phyloP scores from a whole-genome alignment of 306 rosid species.

The Sesbania bispinosa region DNA sequence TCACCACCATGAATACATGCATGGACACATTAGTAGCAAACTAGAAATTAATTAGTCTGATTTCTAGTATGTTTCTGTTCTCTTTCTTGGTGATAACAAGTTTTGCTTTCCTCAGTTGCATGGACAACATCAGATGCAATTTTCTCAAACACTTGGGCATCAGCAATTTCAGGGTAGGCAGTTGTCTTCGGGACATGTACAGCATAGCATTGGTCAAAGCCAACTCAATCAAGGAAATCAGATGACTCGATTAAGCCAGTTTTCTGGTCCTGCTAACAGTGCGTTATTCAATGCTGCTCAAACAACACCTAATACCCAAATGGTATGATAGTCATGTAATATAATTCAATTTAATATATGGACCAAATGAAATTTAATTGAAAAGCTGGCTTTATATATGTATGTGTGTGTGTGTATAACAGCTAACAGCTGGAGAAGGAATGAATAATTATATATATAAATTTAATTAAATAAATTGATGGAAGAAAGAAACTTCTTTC shows the following conservation, averaged over 20 bases:
- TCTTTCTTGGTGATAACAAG: constrained; percentile 20
- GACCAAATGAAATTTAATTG: too few relatives aligned
- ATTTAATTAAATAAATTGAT: background rate
- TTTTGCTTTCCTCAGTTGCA: constrained; percentile 54
- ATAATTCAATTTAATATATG: constrained; percentile 2
- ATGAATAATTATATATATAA: too few relatives aligned
- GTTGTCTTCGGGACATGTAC: constrained; percentile 77
- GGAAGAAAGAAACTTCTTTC: background rate
- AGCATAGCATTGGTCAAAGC: constrained; percentile 82
- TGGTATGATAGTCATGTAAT: constrained; percentile 48
- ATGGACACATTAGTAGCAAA: background rate
- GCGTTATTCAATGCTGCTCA: constrained; percentile 89
- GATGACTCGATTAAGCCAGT: constrained; percentile 76
- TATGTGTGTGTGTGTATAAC: too few relatives aligned
- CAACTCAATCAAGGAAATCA: constrained; percentile 95
- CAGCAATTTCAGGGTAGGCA: constrained; percentile 95
- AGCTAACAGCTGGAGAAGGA: background rate
- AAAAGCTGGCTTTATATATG: too few relatives aligned
- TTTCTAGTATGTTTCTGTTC: constrained; percentile 5
- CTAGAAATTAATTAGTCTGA: constrained; percentile 11
- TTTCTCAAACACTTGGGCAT: constrained; percentile 77
- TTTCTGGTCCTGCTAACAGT: constrained; percentile 74
- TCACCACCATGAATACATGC: background rate
- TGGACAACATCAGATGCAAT: constrained; percentile 93
- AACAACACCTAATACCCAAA: constrained; percentile 77